A percentile compares a stretch with the other conserved stretches of the same genome.
Conservation (phyloP, 73 alveolate genomes). For the Tetrahymena malaccensis region DNA sequence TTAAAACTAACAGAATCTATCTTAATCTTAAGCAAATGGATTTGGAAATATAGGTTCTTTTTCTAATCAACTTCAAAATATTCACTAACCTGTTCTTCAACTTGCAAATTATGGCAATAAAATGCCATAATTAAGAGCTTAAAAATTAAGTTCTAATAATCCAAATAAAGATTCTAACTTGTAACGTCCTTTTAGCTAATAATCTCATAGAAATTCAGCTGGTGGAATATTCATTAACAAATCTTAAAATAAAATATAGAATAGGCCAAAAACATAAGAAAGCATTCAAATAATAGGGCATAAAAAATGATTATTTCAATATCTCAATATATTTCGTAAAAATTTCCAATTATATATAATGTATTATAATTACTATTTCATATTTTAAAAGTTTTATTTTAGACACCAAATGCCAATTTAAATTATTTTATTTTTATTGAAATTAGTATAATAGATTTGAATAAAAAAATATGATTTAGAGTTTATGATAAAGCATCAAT, state of each 20-base stretch:
- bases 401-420: too few species aligned
- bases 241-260: neutral
- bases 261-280: neutral
- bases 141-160: neutral
- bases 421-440: too few species aligned
- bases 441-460: too few species aligned
- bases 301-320: neutral
- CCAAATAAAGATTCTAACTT: neutral
- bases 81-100: neutral
- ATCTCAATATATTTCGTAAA: neutral
- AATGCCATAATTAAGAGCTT: neutral
- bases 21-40: neutral
- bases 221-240: neutral
- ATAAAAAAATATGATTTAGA: too few species aligned
- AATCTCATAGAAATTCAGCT: neutral
- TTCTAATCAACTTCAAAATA: neutral
- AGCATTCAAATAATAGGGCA: neutral
- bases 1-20: neutral
- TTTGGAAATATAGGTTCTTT: neutral
- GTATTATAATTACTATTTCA: neutral
- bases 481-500: too few species aligned
- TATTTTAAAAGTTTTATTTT: too few species aligned
- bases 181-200: neutral
- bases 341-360: neutral
- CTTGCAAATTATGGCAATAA: neutral